A percentile compares a stretch with the other conserved stretches of the same genome.
These are phyloP conservation scores for Xylaria curta DNA, from an alignment of 495 filamentous ascomycete genomes.

Conservation along the genomic window DNA sequence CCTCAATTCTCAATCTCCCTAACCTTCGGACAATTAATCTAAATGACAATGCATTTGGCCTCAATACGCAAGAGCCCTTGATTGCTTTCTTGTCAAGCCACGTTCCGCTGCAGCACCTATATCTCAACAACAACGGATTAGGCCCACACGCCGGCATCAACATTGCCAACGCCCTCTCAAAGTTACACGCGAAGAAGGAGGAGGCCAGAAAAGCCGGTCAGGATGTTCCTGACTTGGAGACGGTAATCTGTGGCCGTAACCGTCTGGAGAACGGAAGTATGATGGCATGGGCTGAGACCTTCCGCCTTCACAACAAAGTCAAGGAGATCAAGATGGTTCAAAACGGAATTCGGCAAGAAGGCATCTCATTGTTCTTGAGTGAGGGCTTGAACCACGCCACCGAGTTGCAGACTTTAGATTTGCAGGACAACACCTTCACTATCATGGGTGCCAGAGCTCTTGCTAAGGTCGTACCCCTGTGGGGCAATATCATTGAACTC, in stretches of 20 bases:
- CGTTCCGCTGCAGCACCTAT: constrained; percentile 85
- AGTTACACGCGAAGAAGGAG: constrained; percentile 76
- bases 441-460: constrained; percentile 78
- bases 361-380: constrained; percentile 76
- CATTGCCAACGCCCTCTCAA: constrained; percentile 83
- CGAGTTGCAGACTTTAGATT: constrained; percentile 74
- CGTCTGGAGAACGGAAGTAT: constrained; percentile 94
- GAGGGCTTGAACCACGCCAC: constrained; percentile 74
- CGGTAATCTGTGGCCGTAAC: constrained; percentile 94
- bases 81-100: constrained; percentile 86
- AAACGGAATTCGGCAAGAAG: constrained; percentile 95
- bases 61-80: constrained; percentile 84
- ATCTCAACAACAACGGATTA: constrained; percentile 98
- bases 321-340: constrained; percentile 96
- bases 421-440: constrained; percentile 98
- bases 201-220: constrained; percentile 69
- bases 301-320: constrained; percentile 77
- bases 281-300: constrained; percentile 90
- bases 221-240: constrained; percentile 82
- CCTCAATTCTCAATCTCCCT: constrained; percentile 80
- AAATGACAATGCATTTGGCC: constrained; percentile 96
- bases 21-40: constrained; percentile 91
- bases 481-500: constrained; percentile 79
- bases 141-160: constrained; percentile 86
- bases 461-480: constrained; percentile 72